These are phyloP conservation scores for Aspergillus sp. DNA, from an alignment of 2,329 filamentous ascomycete species.

Conservation along the genomic window DNA sequence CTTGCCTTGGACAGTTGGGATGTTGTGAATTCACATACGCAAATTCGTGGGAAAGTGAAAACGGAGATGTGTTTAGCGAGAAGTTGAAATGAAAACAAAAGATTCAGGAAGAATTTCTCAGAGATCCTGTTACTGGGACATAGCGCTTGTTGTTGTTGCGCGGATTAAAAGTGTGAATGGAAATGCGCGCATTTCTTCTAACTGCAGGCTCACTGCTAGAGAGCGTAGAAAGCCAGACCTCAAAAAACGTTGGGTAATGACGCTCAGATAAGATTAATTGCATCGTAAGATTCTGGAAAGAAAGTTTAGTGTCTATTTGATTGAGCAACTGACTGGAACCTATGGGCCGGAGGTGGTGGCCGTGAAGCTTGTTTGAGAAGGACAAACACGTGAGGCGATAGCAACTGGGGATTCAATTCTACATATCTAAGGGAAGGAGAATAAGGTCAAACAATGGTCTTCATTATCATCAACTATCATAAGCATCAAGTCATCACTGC, in stretches of 20 bases:
- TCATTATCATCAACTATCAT: constrained; percentile 24
- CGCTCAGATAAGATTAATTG: neutral
- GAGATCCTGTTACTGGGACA: neutral
- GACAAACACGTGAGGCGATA: neutral
- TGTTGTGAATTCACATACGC: neutral
- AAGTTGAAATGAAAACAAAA: neutral
- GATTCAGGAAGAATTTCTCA: neutral
- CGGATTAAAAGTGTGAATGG: neutral
- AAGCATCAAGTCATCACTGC: constrained; percentile 13
- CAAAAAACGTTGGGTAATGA: neutral
- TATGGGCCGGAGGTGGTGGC: neutral
- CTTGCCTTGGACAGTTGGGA: neutral
- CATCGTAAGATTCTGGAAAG: neutral
- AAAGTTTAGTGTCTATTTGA: neutral
- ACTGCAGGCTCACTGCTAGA: neutral
- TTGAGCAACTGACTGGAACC: neutral
- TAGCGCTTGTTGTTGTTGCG: neutral
- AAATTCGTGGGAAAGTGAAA: neutral
- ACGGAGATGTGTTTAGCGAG: neutral
- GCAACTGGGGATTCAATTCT: neutral
- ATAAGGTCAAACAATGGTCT: constrained; percentile 2
- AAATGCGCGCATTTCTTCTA: constrained; percentile 1
- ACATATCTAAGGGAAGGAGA: neutral
- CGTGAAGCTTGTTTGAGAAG: neutral
- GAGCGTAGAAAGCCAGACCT: neutral